Base-by-base conservation (phyloP, 2,329 filamentous ascomycete species). In the Blastomyces percursus region DNA sequence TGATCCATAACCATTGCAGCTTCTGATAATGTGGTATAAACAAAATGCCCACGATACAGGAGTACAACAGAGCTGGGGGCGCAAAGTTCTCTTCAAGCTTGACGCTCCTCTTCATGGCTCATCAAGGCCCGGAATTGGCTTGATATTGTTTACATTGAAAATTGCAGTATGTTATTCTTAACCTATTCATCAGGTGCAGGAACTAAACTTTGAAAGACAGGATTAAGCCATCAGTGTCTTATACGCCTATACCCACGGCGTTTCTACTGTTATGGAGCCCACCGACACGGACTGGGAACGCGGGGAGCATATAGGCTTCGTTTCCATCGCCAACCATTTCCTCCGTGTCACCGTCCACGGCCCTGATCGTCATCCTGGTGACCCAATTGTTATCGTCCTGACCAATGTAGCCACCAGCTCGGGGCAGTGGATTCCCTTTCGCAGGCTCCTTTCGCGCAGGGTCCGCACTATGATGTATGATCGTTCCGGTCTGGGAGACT, bases 351-450 rank as follows among this genome's bases (percentile, higher is more conserved):
- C 40, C 30, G 42, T 59, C 24, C 46, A 59, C 40, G 56, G 56
- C 7, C 56, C 56, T 35, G 12, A 59, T 32, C 56, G 56, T n/a
- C 24, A 1, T 8, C 7, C 24, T n/a, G 40, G 40, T 6, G 21
- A 27, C 42, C 56, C 56, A 16, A 59, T 59, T 30, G 56, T 59
- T n/a, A 59, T 59, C 24, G 32, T 59, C 24, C 8, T 59, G 24
- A 40, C 56, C 21, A 21, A 46, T 24, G 56, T 19, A 11, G 56
- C 40, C 44, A 30, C 40, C 56, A 59, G 56, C 56, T 30, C 24
- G 40, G 46, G 30, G 30, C 40, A 59, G 48, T 59, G 56, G 56
- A 46, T 19, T 27, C 38, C 40, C 27, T 40, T 59, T n/a, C 56
- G 42, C 40, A 48, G 19, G 46, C 24, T 46, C 24, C 16, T 48